Percentiles rank a stretch among this genome's conserved stretches.
phyloP scores from a whole-genome alignment of 2,329 filamentous ascomycete genomes.

The Verticillium albo-atrum region DNA sequence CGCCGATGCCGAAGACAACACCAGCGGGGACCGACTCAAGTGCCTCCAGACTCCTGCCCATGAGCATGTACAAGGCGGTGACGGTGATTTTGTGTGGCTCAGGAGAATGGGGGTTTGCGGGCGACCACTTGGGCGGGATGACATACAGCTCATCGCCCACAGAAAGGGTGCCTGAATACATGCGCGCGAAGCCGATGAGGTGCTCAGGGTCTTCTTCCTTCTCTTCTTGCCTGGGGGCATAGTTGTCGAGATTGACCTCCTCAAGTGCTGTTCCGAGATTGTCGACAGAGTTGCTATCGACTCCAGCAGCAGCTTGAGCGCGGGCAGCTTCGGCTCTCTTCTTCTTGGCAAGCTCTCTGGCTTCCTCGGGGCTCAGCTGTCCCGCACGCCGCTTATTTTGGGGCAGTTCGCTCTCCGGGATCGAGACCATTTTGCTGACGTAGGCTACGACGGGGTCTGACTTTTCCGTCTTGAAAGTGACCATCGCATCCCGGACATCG shows the following conservation, averaged over 20 bases:
- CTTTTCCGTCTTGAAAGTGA: conserved; percentile 66
- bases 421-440: conserved; percentile 96
- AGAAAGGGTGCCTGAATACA: conserved; percentile 85
- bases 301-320: conserved; percentile 58
- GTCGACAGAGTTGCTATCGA: conserved; percentile 45
- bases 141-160: conserved; percentile 92
- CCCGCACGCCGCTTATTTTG: conserved; percentile 73
- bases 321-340: conserved; percentile 86
- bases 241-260: conserved; percentile 54
- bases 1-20: conserved; percentile 91
- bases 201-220: conserved; percentile 73
- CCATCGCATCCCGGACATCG: conserved; percentile 73
- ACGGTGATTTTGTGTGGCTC: conserved; percentile 79
- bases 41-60: conserved; percentile 84
- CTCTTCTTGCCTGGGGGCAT: conserved; percentile 40
- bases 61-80: conserved; percentile 87
- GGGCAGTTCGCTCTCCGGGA: conserved; percentile 87
- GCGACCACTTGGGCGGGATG: conserved; percentile 87
- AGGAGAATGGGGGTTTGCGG: conserved; percentile 68
- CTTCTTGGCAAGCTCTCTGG: conserved; percentile 77
- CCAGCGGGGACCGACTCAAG: conserved; percentile 84
- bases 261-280: conserved; percentile 58
- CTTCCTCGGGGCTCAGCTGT: conserved; percentile 82
- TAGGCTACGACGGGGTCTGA: conserved; percentile 84
- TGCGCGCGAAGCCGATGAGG: conserved; percentile 87